Evolutionary conservation across 768 basidiomycete species (phyloP).

Genomic region (Leccinum barrowsii): DNA sequence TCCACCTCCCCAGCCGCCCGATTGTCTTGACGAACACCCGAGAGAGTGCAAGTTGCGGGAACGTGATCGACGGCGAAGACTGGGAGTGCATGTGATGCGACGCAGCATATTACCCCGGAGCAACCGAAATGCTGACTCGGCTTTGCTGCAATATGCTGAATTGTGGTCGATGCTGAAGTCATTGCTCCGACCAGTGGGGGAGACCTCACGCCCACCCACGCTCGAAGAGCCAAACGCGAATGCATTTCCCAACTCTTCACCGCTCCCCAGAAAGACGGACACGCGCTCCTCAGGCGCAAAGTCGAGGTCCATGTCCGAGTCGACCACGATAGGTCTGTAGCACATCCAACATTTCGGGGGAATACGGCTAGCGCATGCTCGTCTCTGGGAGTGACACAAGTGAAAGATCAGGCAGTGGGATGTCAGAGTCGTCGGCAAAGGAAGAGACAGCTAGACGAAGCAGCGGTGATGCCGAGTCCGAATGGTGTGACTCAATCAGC

Average conservation of each 20-base stretch:
- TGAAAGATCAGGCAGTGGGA: conserved; percentile 22
- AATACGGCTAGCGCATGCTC: conserved; percentile 57
- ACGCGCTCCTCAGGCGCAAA: conserved; percentile 55
- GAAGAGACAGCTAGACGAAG: conserved; percentile 25
- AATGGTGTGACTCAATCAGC: conserved; percentile 31
- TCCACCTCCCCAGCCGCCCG: conserved; percentile 79
- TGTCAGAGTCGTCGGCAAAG: conserved; percentile 28
- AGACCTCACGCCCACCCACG: conserved; percentile 16
- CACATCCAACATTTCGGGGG: conserved; percentile 76
- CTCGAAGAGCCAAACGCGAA: conserved; percentile 33
- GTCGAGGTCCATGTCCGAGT: conserved; percentile 76
- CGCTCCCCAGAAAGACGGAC: conserved; percentile 34
- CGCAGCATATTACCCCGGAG: conserved; percentile 10
- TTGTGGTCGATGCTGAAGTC: conserved; percentile 54
- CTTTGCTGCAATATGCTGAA: conserved; percentile 51
- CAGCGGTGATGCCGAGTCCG: conserved; percentile 25
- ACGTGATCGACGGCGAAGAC: conserved; percentile 37
- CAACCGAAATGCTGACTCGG: conserved; percentile 31
- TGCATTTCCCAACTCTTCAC: conserved; percentile 43
- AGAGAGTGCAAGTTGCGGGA: conserved; percentile 64
- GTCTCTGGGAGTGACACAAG: conserved; percentile 45
- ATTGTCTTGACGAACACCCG: conserved; percentile 79
- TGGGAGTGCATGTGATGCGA: conserved; percentile 22
- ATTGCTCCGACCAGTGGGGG: conserved; percentile 44
- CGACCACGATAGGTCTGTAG: conserved; percentile 75